Percentiles rank a stretch among this genome's conserved stretches.
These are phyloP conservation scores for Sporothrix sp. DNA, from an alignment of 2,329 filamentous ascomycete species.

Conservation along the genomic window DNA sequence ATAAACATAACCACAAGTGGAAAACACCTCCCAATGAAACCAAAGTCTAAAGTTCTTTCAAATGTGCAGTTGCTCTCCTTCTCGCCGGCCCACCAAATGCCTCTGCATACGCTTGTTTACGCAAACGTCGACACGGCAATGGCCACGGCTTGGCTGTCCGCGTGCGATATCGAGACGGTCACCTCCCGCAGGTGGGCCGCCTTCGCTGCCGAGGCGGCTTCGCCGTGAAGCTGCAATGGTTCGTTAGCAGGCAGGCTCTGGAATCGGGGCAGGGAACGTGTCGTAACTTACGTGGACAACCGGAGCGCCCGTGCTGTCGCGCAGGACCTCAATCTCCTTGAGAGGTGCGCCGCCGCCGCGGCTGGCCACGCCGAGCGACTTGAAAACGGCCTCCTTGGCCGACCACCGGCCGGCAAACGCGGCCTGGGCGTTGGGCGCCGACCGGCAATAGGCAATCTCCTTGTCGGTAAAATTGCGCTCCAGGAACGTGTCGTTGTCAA, in stretches of 20 bases:
- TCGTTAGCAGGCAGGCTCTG: too few species aligned
- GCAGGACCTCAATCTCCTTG: slow-evolving; percentile 88
- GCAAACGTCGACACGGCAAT: slow-evolving; percentile 80
- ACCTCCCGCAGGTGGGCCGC: slow-evolving; percentile 80
- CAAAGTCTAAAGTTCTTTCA: neutral
- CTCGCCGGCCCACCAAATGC: neutral
- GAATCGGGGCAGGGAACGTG: too few species aligned
- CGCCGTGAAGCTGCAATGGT: slow-evolving; percentile 81
- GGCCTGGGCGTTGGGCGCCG: slow-evolving; percentile 57
- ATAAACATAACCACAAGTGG: too few species aligned
- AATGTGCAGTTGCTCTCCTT: neutral
- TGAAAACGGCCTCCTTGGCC: slow-evolving; percentile 98
- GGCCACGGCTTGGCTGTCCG: slow-evolving; percentile 85
- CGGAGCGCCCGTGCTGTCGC: slow-evolving; percentile 72
- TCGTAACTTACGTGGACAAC: too few species aligned
- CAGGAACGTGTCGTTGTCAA: slow-evolving; percentile 87
- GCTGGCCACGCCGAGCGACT: slow-evolving; percentile 79
- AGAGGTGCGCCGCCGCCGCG: slow-evolving; percentile 81
- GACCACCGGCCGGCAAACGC: slow-evolving; percentile 95
- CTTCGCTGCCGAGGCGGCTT: slow-evolving; percentile 73
- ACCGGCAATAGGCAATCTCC: slow-evolving; percentile 80
- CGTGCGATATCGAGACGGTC: slow-evolving; percentile 91
- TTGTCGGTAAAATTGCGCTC: slow-evolving; percentile 84
- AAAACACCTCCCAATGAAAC: slow-evolving; percentile 4
- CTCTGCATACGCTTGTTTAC: too few species aligned